phyloP scores from a whole-genome alignment of 306 rosid species.

The Vigna mungo region DNA sequence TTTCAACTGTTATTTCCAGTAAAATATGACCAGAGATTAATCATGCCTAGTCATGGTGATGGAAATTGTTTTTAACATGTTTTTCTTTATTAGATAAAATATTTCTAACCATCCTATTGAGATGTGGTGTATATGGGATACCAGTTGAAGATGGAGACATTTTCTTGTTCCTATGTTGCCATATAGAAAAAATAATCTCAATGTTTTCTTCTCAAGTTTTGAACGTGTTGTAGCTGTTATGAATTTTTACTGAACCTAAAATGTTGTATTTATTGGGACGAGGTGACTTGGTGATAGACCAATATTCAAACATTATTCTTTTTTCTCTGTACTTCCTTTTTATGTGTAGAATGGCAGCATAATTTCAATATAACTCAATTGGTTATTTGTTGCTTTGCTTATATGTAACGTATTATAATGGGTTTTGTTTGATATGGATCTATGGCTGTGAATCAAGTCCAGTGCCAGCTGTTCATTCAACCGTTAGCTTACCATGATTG shows the following conservation, averaged over 20 bases:
- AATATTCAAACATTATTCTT: neutral
- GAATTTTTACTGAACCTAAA: neutral
- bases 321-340: constrained; percentile 18
- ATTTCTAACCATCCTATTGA: neutral
- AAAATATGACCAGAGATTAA: neutral
- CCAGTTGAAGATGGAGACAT: constrained; percentile 22
- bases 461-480: neutral
- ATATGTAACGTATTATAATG: neutral
- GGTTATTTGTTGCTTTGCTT: constrained; percentile 6
- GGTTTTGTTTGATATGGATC: constrained; percentile 8
- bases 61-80: neutral
- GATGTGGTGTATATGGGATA: neutral
- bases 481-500: neutral
- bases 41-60: constrained; percentile 13
- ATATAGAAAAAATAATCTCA: neutral
- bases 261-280: constrained; percentile 24
- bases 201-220: constrained; percentile 30
- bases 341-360: neutral
- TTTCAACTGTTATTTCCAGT: constrained; percentile 18
- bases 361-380: neutral
- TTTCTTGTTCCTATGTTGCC: constrained; percentile 31
- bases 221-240: constrained; percentile 3
- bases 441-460: constrained; percentile 17
- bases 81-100: constrained; percentile 21
- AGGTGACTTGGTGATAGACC: neutral